A percentile compares a stretch with the other conserved stretches of the same genome.
Conservation (phyloP, 2,329 filamentous ascomycete species). For the Davidsoniella neocaledoniae region DNA sequence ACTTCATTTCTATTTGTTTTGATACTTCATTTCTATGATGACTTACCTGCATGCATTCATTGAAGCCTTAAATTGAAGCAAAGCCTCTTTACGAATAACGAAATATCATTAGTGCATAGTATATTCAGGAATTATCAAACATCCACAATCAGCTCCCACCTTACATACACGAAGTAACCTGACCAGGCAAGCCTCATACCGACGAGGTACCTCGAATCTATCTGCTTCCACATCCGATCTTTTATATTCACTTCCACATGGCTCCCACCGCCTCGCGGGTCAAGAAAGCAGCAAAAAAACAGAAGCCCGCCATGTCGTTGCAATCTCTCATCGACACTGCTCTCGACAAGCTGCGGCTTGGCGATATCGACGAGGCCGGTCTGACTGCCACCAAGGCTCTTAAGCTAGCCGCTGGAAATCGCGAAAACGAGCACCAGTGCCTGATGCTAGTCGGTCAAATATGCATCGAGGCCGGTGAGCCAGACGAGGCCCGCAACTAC, state of each 20-base stretch:
- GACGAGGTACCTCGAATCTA: too few species aligned
- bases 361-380: conserved; percentile 25
- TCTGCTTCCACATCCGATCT: too few species aligned
- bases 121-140: neutral
- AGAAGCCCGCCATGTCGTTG: conserved; percentile 17
- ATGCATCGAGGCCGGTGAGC: conserved; percentile 64
- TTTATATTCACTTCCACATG: conserved; percentile 18
- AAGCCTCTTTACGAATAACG: too few species aligned
- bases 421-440: conserved; percentile 42
- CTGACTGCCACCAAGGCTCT: conserved; percentile 27
- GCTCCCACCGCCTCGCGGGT: conserved; percentile 20
- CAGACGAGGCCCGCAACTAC: conserved; percentile 53
- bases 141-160: neutral
- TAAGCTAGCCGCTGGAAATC: conserved; percentile 25
- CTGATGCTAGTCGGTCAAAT: conserved; percentile 69
- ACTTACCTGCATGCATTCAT: too few species aligned
- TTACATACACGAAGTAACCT: too few species aligned
- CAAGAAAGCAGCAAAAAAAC: conserved; percentile 18
- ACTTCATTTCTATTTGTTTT: too few species aligned
- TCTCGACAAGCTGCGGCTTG: conserved; percentile 26
- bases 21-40: too few species aligned
- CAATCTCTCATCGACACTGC: conserved; percentile 23
- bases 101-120: too few species aligned
- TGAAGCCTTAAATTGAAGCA: too few species aligned
- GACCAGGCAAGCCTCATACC: too few species aligned